Evolutionary conservation across 2,329 filamentous ascomycete genomes (phyloP).

Genomic region (Dendrostoma leiphaemia): DNA sequence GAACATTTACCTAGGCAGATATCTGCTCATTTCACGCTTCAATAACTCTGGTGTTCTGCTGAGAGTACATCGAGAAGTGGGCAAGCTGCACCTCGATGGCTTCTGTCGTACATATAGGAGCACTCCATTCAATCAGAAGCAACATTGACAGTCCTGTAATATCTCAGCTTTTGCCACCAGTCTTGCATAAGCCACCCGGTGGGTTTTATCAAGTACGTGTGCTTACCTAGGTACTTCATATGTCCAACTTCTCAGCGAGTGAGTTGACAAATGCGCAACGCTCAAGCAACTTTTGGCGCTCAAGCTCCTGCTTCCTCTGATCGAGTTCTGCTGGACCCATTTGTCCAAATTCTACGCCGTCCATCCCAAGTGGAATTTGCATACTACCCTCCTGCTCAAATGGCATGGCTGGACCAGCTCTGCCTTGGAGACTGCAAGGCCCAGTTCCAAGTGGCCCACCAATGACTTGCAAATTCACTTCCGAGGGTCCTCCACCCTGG

Average conservation of each 20-base stretch:
- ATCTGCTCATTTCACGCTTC: no score
- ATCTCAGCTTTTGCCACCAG: no score
- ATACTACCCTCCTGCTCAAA: background rate
- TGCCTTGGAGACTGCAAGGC: background rate
- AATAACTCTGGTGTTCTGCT: no score
- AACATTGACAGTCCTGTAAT: no score
- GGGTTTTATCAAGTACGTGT: no score
- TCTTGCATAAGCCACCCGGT: no score
- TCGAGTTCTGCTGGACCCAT: conserved; percentile 14
- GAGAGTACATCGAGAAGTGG: no score
- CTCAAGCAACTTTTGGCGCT: conserved; percentile 21
- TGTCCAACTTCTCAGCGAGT: conserved; percentile 22
- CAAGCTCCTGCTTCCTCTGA: conserved; percentile 16
- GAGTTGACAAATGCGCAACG: conserved; percentile 24
- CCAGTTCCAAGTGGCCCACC: conserved; percentile 24
- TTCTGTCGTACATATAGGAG: no score
- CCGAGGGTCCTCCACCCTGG: background rate
- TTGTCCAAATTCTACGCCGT: conserved; percentile 16
- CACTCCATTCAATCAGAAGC: no score
- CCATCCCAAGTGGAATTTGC: conserved; percentile 17
- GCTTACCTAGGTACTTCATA: no score
- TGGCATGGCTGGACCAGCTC: background rate
- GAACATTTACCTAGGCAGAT: no score
- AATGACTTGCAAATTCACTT: conserved; percentile 21
- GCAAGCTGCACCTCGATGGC: no score